A percentile compares a stretch with the other conserved stretches of the same genome.
phyloP scores from a whole-genome alignment of 1,284 basidiomycete species.

The Puccinia sorghi region DNA sequence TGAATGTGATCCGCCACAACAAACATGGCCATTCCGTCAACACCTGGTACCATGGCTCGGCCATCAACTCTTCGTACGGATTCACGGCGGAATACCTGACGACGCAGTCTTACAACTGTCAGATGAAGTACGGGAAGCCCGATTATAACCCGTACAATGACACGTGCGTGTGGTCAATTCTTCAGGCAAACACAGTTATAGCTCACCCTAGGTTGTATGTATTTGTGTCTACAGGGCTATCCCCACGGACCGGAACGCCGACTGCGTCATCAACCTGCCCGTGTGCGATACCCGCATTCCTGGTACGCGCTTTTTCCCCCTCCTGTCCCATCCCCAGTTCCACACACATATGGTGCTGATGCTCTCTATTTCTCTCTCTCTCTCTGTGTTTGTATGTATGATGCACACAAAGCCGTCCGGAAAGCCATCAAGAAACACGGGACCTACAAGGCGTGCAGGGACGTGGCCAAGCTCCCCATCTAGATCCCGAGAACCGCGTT shows the following conservation, averaged over 20 bases:
- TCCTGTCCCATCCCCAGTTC: neutral
- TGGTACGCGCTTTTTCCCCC: constrained; percentile 1
- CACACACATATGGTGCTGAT: too few relatives aligned
- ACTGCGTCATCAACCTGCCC: constrained; percentile 35
- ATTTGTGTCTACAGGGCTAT: constrained; percentile 13
- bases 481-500: too few relatives aligned
- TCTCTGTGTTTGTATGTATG: neutral
- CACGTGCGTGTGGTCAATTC: constrained; percentile 5
- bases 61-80: constrained; percentile 43
- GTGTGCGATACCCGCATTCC: constrained; percentile 40
- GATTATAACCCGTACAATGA: constrained; percentile 32
- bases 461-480: constrained; percentile 29
- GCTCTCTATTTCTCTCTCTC: neutral
- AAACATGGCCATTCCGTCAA: constrained; percentile 14
- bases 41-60: constrained; percentile 44
- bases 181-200: too few relatives aligned
- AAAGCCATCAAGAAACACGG: constrained; percentile 44
- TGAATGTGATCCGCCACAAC: constrained; percentile 41
- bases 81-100: constrained; percentile 43
- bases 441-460: constrained; percentile 30
- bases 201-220: too few relatives aligned
- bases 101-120: constrained; percentile 43
- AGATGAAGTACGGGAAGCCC: constrained; percentile 24
- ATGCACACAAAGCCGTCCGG: constrained; percentile 12
- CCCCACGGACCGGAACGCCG: constrained; percentile 28